Conservation (phyloP, 169 alveolate genomes). For the Eimeria acervulina region DNA sequence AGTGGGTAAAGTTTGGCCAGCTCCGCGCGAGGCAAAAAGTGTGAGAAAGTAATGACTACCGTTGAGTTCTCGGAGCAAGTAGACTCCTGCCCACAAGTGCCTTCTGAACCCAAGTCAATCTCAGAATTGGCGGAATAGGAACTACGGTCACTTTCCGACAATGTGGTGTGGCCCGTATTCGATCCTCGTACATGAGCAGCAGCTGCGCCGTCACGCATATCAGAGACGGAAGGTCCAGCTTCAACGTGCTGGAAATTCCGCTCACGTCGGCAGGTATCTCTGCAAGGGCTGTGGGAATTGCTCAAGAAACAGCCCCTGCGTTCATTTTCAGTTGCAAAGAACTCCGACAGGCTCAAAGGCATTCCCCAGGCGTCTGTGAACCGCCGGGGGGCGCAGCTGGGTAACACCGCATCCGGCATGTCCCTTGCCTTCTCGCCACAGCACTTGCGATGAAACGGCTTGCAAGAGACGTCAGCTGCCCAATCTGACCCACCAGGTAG, state of each 20-base stretch:
- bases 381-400: slow-evolving; percentile 65
- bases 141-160: background rate
- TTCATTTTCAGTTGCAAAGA: slow-evolving; percentile 65
- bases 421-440: slow-evolving; percentile 23
- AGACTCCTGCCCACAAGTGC: background rate
- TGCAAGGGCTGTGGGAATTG: background rate
- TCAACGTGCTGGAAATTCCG: background rate
- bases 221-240: background rate
- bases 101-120: background rate
- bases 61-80: background rate
- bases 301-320: slow-evolving; percentile 53
- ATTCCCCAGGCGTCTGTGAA: slow-evolving; percentile 71
- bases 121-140: background rate
- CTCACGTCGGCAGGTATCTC: background rate
- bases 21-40: slow-evolving; percentile 78
- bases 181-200: background rate
- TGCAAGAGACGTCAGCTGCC: background rate
- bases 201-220: background rate
- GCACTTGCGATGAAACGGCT: slow-evolving; percentile 6
- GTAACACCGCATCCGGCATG: background rate
- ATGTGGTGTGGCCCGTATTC: background rate
- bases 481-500: background rate
- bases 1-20: slow-evolving; percentile 69
- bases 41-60: slow-evolving; percentile 64
- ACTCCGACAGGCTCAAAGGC: slow-evolving; percentile 75